Percentiles rank a stretch among this genome's conserved stretches.
Evolutionary conservation across 2,329 filamentous ascomycete genomes (phyloP).

Genomic region (Apiospora kogelbergensis): DNA sequence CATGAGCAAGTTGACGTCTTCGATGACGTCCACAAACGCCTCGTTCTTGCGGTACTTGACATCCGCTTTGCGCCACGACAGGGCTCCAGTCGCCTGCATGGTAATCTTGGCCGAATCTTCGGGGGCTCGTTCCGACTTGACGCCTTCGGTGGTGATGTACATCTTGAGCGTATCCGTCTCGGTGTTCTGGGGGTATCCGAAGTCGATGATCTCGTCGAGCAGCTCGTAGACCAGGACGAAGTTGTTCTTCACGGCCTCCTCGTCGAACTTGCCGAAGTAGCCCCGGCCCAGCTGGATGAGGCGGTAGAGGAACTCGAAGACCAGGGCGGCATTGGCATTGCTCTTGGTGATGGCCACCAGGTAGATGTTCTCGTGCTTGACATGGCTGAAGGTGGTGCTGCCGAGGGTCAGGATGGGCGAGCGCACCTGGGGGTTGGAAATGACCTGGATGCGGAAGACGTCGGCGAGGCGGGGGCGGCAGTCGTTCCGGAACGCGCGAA

Average conservation of each 20-base stretch:
- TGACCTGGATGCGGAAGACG: constrained; percentile 99
- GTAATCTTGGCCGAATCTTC: constrained; percentile 98
- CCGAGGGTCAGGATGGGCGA: constrained; percentile 96
- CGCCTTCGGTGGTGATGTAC: constrained; percentile 99
- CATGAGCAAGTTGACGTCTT: constrained; percentile 98
- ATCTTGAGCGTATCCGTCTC: constrained; percentile 99
- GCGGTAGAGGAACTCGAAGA: constrained; percentile 97
- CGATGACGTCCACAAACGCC: constrained; percentile 98
- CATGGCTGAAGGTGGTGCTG: constrained; percentile 98
- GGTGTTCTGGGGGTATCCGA: constrained; percentile 98
- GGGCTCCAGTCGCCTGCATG: constrained; percentile 96
- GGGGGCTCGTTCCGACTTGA: constrained; percentile 83
- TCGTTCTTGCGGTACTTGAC: constrained; percentile 99
- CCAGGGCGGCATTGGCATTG: constrained; percentile 96
- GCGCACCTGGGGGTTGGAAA: constrained; percentile 95
- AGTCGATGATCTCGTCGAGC: constrained; percentile 96
- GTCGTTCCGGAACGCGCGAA: constrained; percentile 97
- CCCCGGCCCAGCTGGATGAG: constrained; percentile 86
- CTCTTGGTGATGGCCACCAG: constrained; percentile 96
- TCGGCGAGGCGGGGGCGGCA: constrained; percentile 96
- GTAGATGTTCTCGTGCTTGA: constrained; percentile 99
- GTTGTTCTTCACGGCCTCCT: constrained; percentile 99
- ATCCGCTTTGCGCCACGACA: constrained; percentile 95
- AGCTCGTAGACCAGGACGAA: constrained; percentile 98
- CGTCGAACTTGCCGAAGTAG: constrained; percentile 98